A percentile compares a stretch with the other conserved stretches of the same genome.
phyloP scores from a whole-genome alignment of 2,329 filamentous ascomycete species.

The Trichophyton simii region DNA sequence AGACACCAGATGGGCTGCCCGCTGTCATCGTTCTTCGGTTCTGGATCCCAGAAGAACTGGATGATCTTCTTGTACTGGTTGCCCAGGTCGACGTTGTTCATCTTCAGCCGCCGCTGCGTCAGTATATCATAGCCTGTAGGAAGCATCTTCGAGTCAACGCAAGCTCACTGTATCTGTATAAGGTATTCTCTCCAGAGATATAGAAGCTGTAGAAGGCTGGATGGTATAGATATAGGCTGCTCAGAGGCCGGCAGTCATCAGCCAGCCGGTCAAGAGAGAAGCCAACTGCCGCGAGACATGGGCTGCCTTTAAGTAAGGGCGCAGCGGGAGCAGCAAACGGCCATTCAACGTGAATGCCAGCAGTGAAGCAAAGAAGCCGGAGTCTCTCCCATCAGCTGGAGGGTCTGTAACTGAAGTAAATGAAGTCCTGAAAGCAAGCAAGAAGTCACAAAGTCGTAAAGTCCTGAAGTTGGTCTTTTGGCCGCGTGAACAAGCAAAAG shows the following conservation, averaged over 20 bases:
- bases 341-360: background rate
- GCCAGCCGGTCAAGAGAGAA: background rate
- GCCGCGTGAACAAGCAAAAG: background rate
- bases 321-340: no score
- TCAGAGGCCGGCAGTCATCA: background rate
- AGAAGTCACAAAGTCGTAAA: no score
- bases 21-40: slow-evolving; percentile 64
- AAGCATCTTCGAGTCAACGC: no score
- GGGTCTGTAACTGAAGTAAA: no score
- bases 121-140: background rate
- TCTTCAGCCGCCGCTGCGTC: slow-evolving; percentile 19
- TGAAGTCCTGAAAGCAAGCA: no score
- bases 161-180: no score
- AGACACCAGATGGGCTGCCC: slow-evolving; percentile 76
- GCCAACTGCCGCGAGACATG: no score
- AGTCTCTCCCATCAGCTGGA: no score
- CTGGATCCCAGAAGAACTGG: slow-evolving; percentile 84
- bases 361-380: no score
- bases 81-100: slow-evolving; percentile 51
- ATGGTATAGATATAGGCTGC: background rate
- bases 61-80: slow-evolving; percentile 65
- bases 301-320: no score
- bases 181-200: background rate
- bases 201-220: background rate
- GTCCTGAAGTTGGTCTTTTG: no score